phyloP scores from a whole-genome alignment of 495 filamentous ascomycete genomes.

The Podospora tetraspora region DNA sequence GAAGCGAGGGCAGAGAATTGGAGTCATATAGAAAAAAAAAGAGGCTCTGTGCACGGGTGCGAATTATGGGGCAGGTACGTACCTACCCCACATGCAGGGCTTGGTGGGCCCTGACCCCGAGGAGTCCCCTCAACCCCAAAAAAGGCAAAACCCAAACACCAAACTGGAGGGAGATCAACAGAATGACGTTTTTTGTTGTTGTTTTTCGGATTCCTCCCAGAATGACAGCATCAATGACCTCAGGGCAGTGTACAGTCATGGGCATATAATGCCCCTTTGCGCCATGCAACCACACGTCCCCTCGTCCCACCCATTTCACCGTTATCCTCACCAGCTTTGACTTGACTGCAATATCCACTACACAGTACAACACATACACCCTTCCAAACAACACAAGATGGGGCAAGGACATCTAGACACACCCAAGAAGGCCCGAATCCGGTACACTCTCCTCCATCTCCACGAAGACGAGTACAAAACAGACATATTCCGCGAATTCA shows the following conservation, averaged over 20 bases:
- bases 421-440: background rate
- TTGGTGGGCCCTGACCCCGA: background rate
- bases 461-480: background rate
- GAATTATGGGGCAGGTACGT: background rate
- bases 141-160: background rate
- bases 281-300: background rate
- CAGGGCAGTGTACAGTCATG: background rate
- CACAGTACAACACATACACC: background rate
- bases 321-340: background rate
- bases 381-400: background rate
- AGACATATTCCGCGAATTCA: background rate
- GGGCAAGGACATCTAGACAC: background rate
- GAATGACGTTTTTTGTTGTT: background rate
- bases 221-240: background rate
- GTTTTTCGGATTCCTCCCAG: background rate
- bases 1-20: slow-evolving; percentile 13
- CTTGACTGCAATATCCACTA: background rate
- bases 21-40: slow-evolving; percentile 7
- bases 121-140: background rate
- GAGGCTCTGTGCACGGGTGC: slow-evolving; percentile 16
- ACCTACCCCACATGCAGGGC: background rate
- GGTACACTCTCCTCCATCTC: background rate
- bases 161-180: background rate
- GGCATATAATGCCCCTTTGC: background rate
- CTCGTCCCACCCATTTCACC: background rate